Evolutionary conservation across 352 stramenopile species (phyloP).

Genomic region (Globisporangium solare): DNA sequence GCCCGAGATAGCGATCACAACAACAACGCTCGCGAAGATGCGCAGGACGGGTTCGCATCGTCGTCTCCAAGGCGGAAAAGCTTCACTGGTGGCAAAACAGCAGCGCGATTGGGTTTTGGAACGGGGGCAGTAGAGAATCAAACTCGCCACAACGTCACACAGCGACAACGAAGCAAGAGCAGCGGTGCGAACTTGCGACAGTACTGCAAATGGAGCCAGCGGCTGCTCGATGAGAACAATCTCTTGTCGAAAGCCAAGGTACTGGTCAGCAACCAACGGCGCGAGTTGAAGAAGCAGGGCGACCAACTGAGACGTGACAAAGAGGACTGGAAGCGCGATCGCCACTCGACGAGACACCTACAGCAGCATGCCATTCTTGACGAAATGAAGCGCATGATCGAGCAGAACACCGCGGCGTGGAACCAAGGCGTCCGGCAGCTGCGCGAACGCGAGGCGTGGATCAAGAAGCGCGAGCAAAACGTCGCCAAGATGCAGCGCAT

Average conservation of each 20-base stretch:
- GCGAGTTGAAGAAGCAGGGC: conserved; percentile 43
- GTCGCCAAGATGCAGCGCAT: conserved; percentile 30
- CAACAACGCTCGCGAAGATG: background rate
- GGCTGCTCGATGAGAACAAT: conserved; percentile 38
- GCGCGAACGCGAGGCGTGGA: conserved; percentile 42
- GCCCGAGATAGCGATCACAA: background rate
- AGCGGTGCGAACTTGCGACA: background rate
- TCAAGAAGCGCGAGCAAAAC: conserved; percentile 43
- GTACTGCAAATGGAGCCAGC: conserved; percentile 42
- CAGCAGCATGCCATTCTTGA: conserved; percentile 30
- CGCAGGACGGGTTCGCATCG: background rate
- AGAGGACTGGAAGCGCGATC: conserved; percentile 41
- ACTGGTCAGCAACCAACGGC: conserved; percentile 40
- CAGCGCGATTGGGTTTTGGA: background rate
- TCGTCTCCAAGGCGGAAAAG: background rate
- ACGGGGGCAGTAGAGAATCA: background rate
- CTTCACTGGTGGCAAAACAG: background rate
- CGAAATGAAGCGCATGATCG: conserved; percentile 63
- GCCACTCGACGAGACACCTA: conserved; percentile 5
- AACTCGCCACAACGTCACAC: background rate
- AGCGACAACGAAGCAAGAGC: conserved; percentile 4
- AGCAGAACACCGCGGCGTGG: conserved; percentile 48
- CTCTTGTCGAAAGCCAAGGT: conserved; percentile 41
- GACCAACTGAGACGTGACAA: conserved; percentile 53
- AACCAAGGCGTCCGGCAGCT: conserved; percentile 44